Percentiles rank a stretch among this genome's conserved stretches.
Conservation (phyloP, 768 basidiomycete genomes). For the Leccinellum luteum region DNA sequence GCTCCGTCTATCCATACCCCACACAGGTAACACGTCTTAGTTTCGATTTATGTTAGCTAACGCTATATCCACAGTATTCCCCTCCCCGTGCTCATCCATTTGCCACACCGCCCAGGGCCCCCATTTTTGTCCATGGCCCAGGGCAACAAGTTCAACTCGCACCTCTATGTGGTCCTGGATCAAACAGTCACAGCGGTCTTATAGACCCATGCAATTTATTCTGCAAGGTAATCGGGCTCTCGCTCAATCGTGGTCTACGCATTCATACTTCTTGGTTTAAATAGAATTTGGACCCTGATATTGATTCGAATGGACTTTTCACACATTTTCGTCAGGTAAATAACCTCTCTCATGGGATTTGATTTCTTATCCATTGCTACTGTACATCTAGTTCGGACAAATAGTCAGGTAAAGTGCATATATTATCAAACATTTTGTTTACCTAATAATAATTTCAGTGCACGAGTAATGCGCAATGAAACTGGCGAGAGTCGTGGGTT, state of each 20-base stretch:
- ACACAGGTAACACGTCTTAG: constrained; percentile 43
- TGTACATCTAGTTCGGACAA: constrained; percentile 66
- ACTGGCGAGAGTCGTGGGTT: constrained; percentile 79
- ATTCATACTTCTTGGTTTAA: constrained; percentile 3
- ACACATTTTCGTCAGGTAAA: constrained; percentile 74
- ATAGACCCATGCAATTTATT: constrained; percentile 91
- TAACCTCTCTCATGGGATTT: constrained; percentile 1
- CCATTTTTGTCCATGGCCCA: constrained; percentile 77
- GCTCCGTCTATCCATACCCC: constrained; percentile 63
- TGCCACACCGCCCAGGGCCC: constrained; percentile 33
- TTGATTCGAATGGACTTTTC: constrained; percentile 84
- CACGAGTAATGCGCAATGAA: constrained; percentile 91
- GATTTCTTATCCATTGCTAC: constrained; percentile 18
- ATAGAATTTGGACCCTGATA: constrained; percentile 81
- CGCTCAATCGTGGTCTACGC: neutral
- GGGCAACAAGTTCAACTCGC: constrained; percentile 89
- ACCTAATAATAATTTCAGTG: constrained; percentile 43
- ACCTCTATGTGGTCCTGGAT: constrained; percentile 70
- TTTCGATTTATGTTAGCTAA: constrained; percentile 3
- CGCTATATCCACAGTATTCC: constrained; percentile 49
- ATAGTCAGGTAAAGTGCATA: constrained; percentile 70
- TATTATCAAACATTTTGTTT: neutral
- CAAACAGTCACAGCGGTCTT: constrained; percentile 78
- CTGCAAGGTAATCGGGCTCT: constrained; percentile 59
- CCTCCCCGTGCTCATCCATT: constrained; percentile 61